These are phyloP conservation scores for Paraconiothyrium sp. DNA, from an alignment of 2,329 filamentous ascomycete genomes.

Conservation along the genomic window DNA sequence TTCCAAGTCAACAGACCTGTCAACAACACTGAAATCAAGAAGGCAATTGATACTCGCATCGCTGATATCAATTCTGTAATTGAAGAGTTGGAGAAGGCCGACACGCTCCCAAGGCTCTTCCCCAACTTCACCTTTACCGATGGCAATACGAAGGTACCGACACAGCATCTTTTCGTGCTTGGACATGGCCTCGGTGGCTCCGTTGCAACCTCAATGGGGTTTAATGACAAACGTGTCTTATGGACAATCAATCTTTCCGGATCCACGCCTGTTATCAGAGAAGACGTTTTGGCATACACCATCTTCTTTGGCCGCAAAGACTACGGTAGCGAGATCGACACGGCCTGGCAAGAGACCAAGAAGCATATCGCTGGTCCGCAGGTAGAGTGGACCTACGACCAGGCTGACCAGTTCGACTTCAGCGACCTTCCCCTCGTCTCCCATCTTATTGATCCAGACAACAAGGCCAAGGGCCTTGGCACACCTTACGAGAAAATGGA, in stretches of 20 bases:
- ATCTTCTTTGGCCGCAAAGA: slow-evolving; percentile 64
- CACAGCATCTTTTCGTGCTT: slow-evolving; percentile 23
- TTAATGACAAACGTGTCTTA: slow-evolving; percentile 19
- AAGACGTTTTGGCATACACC: slow-evolving; percentile 20
- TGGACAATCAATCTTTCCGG: slow-evolving; percentile 40
- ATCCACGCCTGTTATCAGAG: slow-evolving; percentile 23
- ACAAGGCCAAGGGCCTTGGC: slow-evolving; percentile 12
- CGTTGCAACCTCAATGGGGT: slow-evolving; percentile 29
- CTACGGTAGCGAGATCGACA: slow-evolving; percentile 95
- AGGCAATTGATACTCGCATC: slow-evolving; percentile 27
- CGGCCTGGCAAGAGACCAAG: slow-evolving; percentile 78
- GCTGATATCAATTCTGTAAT: slow-evolving; percentile 33
- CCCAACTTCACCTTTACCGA: slow-evolving; percentile 23
- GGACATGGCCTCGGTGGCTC: slow-evolving; percentile 44
- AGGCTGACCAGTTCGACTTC: slow-evolving; percentile 34
- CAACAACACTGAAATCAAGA: slow-evolving; percentile 24
- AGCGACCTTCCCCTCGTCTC: slow-evolving; percentile 33
- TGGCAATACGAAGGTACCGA: slow-evolving; percentile 17
- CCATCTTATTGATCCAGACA: slow-evolving; percentile 19
- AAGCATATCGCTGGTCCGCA: slow-evolving; percentile 25
- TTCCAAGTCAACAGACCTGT: slow-evolving; percentile 26
- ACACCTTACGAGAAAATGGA: slow-evolving; percentile 4
- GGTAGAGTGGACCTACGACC: slow-evolving; percentile 34
- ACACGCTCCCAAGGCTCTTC: slow-evolving; percentile 22
- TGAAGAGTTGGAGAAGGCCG: slow-evolving; percentile 16